These are phyloP conservation scores for Fomitopsis palustris DNA, from an alignment of 1,284 basidiomycete genomes.

Conservation along the genomic window DNA sequence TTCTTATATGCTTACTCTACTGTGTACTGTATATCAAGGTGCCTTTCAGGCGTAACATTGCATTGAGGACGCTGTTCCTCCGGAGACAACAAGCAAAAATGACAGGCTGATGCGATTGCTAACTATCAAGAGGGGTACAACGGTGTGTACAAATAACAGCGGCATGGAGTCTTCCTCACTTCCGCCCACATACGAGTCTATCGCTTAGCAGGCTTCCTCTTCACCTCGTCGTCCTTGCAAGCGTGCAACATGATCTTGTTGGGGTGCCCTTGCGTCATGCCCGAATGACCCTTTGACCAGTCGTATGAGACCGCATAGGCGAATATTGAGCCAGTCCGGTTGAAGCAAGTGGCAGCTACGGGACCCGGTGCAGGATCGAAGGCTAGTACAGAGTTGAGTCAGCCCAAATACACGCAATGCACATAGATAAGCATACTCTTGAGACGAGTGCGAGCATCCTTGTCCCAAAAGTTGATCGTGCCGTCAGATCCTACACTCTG, in stretches of 20 bases:
- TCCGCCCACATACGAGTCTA: slow-evolving; percentile 7
- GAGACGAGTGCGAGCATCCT: slow-evolving; percentile 83
- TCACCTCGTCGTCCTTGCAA: slow-evolving; percentile 88
- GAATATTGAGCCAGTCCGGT: slow-evolving; percentile 82
- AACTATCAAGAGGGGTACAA: no score
- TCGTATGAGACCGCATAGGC: slow-evolving; percentile 90
- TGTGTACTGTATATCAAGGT: neutral
- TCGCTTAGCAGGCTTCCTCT: slow-evolving; percentile 50
- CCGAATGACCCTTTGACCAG: slow-evolving; percentile 87
- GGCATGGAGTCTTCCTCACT: neutral
- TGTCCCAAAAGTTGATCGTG: slow-evolving; percentile 87
- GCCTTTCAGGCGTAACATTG: neutral
- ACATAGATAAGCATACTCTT: slow-evolving; percentile 62
- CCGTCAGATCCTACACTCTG: slow-evolving; percentile 62
- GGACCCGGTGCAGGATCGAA: slow-evolving; percentile 70
- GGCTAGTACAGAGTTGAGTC: slow-evolving; percentile 25
- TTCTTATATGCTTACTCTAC: neutral
- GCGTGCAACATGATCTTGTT: slow-evolving; percentile 91
- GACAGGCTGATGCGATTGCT: neutral
- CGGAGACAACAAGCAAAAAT: neutral
- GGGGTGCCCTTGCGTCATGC: slow-evolving; percentile 75
- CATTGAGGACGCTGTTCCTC: neutral
- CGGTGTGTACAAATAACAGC: neutral
- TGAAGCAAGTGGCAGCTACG: slow-evolving; percentile 77
- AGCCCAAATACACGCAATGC: neutral